Evolutionary conservation across 495 filamentous ascomycete genomes (phyloP), one percentile per base, ranked within the genome.

Genomic region (Penicillium diatomitis): DNA sequence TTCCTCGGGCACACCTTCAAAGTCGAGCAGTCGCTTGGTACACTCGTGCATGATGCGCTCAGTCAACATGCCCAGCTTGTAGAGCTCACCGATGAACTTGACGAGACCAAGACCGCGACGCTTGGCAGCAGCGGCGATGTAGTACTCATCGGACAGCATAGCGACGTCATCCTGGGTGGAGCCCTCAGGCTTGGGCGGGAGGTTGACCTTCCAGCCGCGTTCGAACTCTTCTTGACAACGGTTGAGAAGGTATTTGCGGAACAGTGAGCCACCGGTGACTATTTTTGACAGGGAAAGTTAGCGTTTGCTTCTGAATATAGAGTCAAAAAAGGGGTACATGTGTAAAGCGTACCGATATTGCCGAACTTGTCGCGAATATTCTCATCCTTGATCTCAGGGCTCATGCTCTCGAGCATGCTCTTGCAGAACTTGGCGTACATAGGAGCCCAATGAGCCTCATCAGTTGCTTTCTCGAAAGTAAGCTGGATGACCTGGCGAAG

Each of bases 371-470:
- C 90, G 9, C 75, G 77, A 56, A 97, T 90, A 57, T 80, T 88
- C 73, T 96, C 90, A 55, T 99, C 92, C 57, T 88, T 87, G 63
- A 99, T 95, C 27, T 96, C 90, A 5, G 84, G 66, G 70, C 89
- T 95, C 90, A 97, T 97, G 40, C 79, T 87, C 64, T 91, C 85
- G 41, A 97, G 74, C 92, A 99, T 99, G 46, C 84, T 81, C 76
- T 92, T 88, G 76, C 89, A 95, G 80, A 99, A 99, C 68, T 89
- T 94, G 60, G 92, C 94, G 62, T 97, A 97, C 89, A 97, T 98
- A 11, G 87, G 87, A 32, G 92, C 90, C 94, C 94, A 99, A 69
- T 96, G 91, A 53, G 90, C 88, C 66, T 99, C 92, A 66, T 99
- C 92, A 30, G 89, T 95, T 55, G 92, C 92, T 74, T 99, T 99